Conservation (phyloP, 768 basidiomycete species). For the Macrocybe gigantea region DNA sequence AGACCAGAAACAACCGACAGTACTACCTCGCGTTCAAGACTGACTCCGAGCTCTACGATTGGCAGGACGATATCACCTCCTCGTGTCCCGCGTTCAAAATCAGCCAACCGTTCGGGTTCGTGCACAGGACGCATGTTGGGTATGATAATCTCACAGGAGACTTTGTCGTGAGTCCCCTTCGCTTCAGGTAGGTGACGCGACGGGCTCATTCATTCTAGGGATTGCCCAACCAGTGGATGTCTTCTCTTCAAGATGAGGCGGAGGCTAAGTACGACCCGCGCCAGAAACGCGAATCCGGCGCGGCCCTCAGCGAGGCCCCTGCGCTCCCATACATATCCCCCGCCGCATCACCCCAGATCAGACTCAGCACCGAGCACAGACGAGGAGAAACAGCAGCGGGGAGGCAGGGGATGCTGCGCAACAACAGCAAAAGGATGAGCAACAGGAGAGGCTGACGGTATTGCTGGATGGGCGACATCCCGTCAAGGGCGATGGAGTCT, state of each 20-base stretch:
- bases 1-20: slow-evolving; percentile 20
- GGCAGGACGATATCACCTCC: slow-evolving; percentile 40
- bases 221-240: slow-evolving; percentile 11
- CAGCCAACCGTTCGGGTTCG: slow-evolving; percentile 30
- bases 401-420: slow-evolving; percentile 2
- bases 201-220: slow-evolving; percentile 2
- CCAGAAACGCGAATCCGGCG: too few relatives aligned
- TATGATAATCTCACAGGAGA: slow-evolving; percentile 21
- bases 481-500: slow-evolving; percentile 68
- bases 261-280: background rate
- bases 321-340: too few relatives aligned
- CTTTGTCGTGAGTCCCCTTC: slow-evolving; percentile 20
- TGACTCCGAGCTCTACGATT: slow-evolving; percentile 37
- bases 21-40: slow-evolving; percentile 31
- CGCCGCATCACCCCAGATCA: background rate
- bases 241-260: background rate
- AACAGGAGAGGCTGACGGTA: slow-evolving; percentile 19
- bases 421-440: slow-evolving; percentile 2
- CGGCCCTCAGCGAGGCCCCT: too few relatives aligned
- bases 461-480: slow-evolving; percentile 55
- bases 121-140: slow-evolving; percentile 35
- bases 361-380: background rate
- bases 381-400: slow-evolving; percentile 3
- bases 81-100: slow-evolving; percentile 30
- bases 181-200: background rate